phyloP scores from a whole-genome alignment of 495 filamentous ascomycete genomes.

The Clohesyomyces aquaticus region DNA sequence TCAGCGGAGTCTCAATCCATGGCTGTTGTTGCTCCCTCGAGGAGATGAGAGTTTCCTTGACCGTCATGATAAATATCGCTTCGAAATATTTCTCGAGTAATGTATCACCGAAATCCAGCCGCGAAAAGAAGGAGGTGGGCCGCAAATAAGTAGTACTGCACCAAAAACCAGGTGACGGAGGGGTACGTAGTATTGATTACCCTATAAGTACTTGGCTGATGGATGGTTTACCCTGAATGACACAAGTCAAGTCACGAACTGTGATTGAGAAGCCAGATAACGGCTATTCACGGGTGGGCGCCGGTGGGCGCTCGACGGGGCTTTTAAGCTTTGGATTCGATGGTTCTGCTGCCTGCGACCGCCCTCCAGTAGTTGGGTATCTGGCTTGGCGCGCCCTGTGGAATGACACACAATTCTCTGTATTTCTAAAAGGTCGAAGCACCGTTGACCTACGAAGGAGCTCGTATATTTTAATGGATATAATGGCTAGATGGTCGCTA shows the following conservation, averaged over 20 bases:
- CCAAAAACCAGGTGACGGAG: conserved; percentile 6
- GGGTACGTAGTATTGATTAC: conserved; percentile 27
- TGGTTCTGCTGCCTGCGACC: not conserved
- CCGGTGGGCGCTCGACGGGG: no score
- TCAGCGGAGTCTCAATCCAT: conserved; percentile 74
- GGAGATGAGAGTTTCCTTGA: conserved; percentile 14
- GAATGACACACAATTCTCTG: no score
- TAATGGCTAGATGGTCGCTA: no score
- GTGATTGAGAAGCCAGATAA: conserved; percentile 1
- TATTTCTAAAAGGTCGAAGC: no score
- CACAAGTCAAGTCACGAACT: not conserved
- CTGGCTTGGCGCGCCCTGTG: not conserved
- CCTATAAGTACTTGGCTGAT: conserved; percentile 10
- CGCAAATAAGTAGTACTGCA: not conserved
- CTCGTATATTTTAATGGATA: no score
- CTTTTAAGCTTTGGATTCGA: not conserved
- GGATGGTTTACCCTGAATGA: not conserved
- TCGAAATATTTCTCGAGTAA: not conserved
- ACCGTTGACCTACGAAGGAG: no score
- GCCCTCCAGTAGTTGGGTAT: not conserved
- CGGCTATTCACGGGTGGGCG: conserved; percentile 18
- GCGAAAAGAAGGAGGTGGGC: not conserved
- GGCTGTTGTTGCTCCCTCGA: conserved; percentile 49
- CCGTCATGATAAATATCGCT: conserved; percentile 13
- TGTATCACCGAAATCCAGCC: not conserved